A percentile compares a stretch with the other conserved stretches of the same genome.
phyloP scores from a whole-genome alignment of 192 early-diverging fungal species.

The Geranomyces michiganensis region DNA sequence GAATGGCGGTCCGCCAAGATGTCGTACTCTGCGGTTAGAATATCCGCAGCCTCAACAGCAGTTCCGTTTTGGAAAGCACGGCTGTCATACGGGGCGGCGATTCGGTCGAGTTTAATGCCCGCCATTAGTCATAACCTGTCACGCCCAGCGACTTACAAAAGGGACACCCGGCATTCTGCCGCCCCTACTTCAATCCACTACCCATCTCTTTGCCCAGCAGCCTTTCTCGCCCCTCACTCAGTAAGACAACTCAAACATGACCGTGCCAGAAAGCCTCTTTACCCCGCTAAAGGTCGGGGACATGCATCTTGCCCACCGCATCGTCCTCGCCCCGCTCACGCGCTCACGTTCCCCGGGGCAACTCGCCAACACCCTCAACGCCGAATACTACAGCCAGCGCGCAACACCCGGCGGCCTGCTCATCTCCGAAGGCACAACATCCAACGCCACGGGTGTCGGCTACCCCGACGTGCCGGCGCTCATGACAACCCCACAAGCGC shows the following conservation, averaged over 20 bases:
- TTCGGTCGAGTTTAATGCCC: too few relatives aligned
- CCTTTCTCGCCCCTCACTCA: too few relatives aligned
- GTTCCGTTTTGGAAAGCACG: too few relatives aligned
- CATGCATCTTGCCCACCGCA: constrained; percentile 42
- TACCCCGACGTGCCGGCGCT: constrained; percentile 23
- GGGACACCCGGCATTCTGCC: neutral
- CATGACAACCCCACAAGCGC: constrained; percentile 41
- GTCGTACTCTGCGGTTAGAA: too few relatives aligned
- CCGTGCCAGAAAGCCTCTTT: constrained; percentile 22
- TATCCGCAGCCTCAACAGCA: too few relatives aligned
- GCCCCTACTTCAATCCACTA: neutral
- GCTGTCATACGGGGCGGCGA: too few relatives aligned
- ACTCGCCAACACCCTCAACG: constrained; percentile 45
- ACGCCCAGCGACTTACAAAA: too few relatives aligned
- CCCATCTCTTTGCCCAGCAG: constrained; percentile 2
- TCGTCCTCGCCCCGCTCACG: constrained; percentile 52
- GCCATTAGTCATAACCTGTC: too few relatives aligned
- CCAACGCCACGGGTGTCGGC: constrained; percentile 21
- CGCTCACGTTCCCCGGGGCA: constrained; percentile 36
- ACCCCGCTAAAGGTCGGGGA: constrained; percentile 44
- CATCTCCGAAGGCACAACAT: constrained; percentile 45
- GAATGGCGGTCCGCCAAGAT: too few relatives aligned
- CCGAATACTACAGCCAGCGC: constrained; percentile 51
- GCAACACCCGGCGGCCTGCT: constrained; percentile 51
- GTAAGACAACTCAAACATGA: constrained; percentile 10